Percentiles rank a stretch among this genome's conserved stretches.
These are phyloP conservation scores for Epichloe uncinata DNA, from an alignment of 2,329 filamentous ascomycete species.

Conservation along the genomic window DNA sequence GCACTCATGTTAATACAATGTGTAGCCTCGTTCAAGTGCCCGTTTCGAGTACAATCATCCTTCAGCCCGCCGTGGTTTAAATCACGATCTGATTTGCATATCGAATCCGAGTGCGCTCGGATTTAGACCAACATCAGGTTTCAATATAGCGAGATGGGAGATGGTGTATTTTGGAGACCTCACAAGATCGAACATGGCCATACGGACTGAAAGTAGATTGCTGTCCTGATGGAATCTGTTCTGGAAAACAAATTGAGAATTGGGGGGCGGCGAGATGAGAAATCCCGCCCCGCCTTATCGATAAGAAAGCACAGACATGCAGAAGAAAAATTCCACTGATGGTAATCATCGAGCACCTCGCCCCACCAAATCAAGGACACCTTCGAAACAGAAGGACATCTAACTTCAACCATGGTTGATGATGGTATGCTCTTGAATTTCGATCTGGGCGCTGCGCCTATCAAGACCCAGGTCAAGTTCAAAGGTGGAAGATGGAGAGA, in stretches of 20 bases:
- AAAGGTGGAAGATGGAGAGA: constrained; percentile 93
- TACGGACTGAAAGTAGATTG: no score
- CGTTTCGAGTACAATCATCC: no score
- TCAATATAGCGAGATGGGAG: background rate
- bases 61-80: no score
- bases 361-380: constrained; percentile 4
- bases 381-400: background rate
- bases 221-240: no score
- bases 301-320: background rate
- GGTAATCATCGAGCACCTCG: background rate
- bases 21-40: no score
- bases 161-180: background rate
- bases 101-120: background rate
- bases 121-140: constrained; percentile 6
- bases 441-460: constrained; percentile 54
- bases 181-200: background rate
- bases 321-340: background rate
- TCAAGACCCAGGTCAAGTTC: constrained; percentile 52
- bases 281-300: background rate
- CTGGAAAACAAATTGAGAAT: no score
- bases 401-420: constrained; percentile 56
- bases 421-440: constrained; percentile 95
- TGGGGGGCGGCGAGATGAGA: no score
- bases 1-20: no score
- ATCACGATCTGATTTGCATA: no score